A percentile compares a stretch with the other conserved stretches of the same genome.
These are phyloP conservation scores for Rhizophagus sp. DNA, from an alignment of 192 early-diverging fungal genomes.

Conservation along the genomic window DNA sequence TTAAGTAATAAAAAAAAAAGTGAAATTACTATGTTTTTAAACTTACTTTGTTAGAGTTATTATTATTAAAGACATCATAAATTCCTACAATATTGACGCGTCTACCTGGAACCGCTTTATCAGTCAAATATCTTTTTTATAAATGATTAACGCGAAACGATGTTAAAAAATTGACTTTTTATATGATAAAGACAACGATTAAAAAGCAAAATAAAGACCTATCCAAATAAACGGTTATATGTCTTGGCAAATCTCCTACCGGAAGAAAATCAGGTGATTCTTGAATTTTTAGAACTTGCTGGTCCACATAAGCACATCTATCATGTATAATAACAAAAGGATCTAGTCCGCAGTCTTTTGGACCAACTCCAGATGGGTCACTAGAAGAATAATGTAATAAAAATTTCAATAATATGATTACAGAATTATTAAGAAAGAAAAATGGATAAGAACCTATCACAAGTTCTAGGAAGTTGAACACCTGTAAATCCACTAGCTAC, in stretches of 20 bases:
- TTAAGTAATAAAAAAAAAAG: neutral
- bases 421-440: too few species aligned
- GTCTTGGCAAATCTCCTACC: slow-evolving; percentile 96
- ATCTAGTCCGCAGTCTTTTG: slow-evolving; percentile 78
- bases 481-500: slow-evolving; percentile 86
- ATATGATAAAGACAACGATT: neutral
- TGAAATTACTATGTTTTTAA: slow-evolving; percentile 29
- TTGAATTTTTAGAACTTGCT: slow-evolving; percentile 96
- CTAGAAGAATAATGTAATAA: slow-evolving; percentile 7
- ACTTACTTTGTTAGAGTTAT: slow-evolving; percentile 46
- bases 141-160: neutral
- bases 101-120: slow-evolving; percentile 91
- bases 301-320: slow-evolving; percentile 94
- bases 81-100: slow-evolving; percentile 93
- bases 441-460: slow-evolving; percentile 67
- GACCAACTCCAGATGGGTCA: slow-evolving; percentile 36
- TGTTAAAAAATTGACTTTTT: neutral
- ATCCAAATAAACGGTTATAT: slow-evolving; percentile 89
- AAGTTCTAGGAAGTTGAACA: slow-evolving; percentile 82
- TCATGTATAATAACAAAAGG: slow-evolving; percentile 95
- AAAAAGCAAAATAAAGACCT: slow-evolving; percentile 42
- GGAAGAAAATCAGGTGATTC: slow-evolving; percentile 97
- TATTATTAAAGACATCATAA: slow-evolving; percentile 90
- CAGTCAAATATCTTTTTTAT: slow-evolving; percentile 67
- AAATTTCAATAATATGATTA: neutral